These are phyloP conservation scores for Blastomyces parvus DNA, from an alignment of 2,329 filamentous ascomycete genomes.

Conservation along the genomic window DNA sequence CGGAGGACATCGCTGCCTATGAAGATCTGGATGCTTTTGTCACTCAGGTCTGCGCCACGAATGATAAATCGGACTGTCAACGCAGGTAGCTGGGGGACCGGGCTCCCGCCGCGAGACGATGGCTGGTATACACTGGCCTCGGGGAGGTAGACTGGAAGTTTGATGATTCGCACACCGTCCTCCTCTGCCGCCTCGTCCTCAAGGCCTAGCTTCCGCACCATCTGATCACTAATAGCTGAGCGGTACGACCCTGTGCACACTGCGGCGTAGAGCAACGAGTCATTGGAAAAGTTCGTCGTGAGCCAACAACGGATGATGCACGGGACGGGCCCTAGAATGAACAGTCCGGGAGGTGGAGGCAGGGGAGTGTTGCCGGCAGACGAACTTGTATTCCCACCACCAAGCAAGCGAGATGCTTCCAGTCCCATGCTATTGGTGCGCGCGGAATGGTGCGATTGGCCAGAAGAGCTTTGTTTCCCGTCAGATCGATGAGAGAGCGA, in stretches of 20 bases:
- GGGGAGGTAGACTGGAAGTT: constrained; percentile 75
- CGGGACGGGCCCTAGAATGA: constrained; percentile 78
- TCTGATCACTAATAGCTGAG: constrained; percentile 66
- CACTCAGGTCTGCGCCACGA: constrained; percentile 41
- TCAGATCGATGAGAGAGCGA: constrained; percentile 93
- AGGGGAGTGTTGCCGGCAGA: constrained; percentile 37
- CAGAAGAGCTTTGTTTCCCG: constrained; percentile 86
- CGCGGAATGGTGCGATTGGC: constrained; percentile 65
- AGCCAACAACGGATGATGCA: constrained; percentile 96
- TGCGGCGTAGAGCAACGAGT: constrained; percentile 79
- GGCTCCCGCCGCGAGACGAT: constrained; percentile 62
- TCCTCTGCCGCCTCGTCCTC: constrained; percentile 56
- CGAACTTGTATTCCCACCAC: constrained; percentile 60
- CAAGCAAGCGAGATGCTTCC: constrained; percentile 56
- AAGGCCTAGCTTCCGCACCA: constrained; percentile 66
- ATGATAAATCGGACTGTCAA: constrained; percentile 72
- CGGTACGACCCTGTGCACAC: constrained; percentile 85
- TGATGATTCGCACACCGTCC: constrained; percentile 59
- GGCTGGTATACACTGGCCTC: constrained; percentile 72
- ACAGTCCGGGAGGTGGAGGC: constrained; percentile 71
- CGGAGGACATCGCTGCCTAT: constrained; percentile 82
- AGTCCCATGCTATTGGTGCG: constrained; percentile 82
- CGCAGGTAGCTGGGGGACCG: constrained; percentile 70
- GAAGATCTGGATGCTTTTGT: constrained; percentile 66
- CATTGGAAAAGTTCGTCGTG: constrained; percentile 79